These are phyloP conservation scores for Cryptosporidium sp. DNA, from an alignment of 169 alveolate species.

Conservation along the genomic window DNA sequence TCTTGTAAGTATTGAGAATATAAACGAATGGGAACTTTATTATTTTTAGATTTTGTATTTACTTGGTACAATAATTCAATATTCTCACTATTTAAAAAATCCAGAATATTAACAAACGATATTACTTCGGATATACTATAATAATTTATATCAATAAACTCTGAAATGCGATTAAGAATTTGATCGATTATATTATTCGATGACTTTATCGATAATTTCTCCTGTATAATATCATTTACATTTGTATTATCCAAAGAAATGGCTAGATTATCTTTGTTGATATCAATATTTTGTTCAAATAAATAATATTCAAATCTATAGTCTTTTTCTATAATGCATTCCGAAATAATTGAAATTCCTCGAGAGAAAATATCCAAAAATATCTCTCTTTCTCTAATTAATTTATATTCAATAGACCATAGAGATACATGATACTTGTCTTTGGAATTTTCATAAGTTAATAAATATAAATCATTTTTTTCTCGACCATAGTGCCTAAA, in stretches of 20 bases:
- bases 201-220: background rate
- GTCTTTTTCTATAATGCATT: slow-evolving; percentile 15
- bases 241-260: background rate
- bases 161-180: background rate
- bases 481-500: slow-evolving; percentile 2
- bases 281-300: background rate
- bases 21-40: background rate
- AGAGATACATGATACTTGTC: slow-evolving; percentile 2
- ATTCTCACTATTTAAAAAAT: background rate
- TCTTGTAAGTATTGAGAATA: slow-evolving; percentile 6
- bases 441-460: background rate
- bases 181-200: slow-evolving; percentile 4
- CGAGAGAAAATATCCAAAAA: slow-evolving; percentile 33
- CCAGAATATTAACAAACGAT: slow-evolving; percentile 18
- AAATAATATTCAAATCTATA: background rate
- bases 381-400: slow-evolving; percentile 2
- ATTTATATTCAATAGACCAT: slow-evolving; percentile 20
- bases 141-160: background rate
- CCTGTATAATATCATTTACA: background rate
- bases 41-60: background rate
- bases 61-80: slow-evolving; percentile 1
- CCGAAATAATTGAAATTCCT: slow-evolving; percentile 18
- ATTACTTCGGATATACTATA: slow-evolving; percentile 13
- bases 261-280: background rate
- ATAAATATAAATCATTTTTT: background rate